Conservation (phyloP, 257 asterid species). For the Rhazya stricta region DNA sequence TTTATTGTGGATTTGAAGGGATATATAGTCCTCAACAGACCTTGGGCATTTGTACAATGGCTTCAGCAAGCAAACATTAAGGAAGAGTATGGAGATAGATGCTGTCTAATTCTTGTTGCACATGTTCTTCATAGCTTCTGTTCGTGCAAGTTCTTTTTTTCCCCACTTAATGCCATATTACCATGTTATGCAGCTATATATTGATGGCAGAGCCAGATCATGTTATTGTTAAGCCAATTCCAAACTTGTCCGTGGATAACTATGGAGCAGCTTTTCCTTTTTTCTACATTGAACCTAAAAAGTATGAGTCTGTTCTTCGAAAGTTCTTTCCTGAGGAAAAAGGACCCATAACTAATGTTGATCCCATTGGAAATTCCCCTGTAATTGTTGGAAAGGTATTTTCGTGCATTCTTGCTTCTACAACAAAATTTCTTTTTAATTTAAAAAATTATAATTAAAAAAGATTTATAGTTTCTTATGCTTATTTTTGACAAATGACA, state of each 20-base stretch:
- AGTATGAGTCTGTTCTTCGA: conserved; percentile 61
- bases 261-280: conserved; percentile 89
- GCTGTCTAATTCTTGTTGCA: background rate
- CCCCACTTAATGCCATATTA: conserved; percentile 8
- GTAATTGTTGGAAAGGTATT: conserved; percentile 83
- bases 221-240: conserved; percentile 83
- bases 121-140: background rate
- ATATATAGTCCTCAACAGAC: conserved; percentile 91
- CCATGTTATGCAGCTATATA: conserved; percentile 55
- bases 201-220: conserved; percentile 97
- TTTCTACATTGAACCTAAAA: conserved; percentile 90
- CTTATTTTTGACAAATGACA: conserved; percentile 13
- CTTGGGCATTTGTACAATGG: conserved; percentile 99
- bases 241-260: conserved; percentile 68
- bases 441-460: no score
- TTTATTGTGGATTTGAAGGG: conserved; percentile 53
- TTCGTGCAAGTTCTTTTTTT: background rate
- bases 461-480: no score
- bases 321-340: conserved; percentile 66
- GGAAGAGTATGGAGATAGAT: conserved; percentile 64
- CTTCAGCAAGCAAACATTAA: conserved; percentile 78
- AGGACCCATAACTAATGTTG: conserved; percentile 76
- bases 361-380: conserved; percentile 97
- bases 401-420: background rate
- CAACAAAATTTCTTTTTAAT: no score